Evolutionary conservation across 345 rosid genomes (phyloP).

Genomic region (Viola odorata): DNA sequence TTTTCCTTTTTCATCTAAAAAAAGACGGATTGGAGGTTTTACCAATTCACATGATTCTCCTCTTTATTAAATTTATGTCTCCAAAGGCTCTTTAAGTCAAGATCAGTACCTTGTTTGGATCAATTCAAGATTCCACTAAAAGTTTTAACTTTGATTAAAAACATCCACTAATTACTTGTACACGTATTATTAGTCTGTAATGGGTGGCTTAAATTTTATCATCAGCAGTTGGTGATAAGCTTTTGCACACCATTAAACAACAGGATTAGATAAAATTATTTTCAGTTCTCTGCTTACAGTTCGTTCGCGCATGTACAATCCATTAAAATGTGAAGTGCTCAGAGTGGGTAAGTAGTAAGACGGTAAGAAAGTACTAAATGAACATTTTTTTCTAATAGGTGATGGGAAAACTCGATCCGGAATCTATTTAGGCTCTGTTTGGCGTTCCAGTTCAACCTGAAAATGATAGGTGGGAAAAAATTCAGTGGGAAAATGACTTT

Average conservation of each 20-base stretch:
- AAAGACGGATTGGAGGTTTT: not conserved
- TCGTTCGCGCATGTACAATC: too few species aligned
- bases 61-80: not conserved
- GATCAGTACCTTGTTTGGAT: conserved; percentile 8
- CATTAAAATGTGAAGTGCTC: not conserved
- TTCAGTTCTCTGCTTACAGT: too few species aligned
- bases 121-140: conserved; percentile 2
- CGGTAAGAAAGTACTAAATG: not conserved
- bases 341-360: not conserved
- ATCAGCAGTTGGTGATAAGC: conserved; percentile 3
- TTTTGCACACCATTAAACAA: not conserved
- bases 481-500: too few species aligned
- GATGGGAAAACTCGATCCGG: too few species aligned
- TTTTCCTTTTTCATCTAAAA: not conserved
- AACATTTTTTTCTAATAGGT: conserved; percentile 9
- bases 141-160: conserved; percentile 8
- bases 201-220: conserved; percentile 23
- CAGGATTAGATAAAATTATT: too few species aligned
- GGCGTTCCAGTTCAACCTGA: too few species aligned
- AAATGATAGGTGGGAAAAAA: too few species aligned
- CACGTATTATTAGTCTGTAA: conserved; percentile 19
- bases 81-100: not conserved
- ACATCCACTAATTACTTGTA: conserved; percentile 7
- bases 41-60: not conserved
- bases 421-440: too few species aligned